Conservation (phyloP, 129 eudicot genomes). For the Flaveria bidentis region DNA sequence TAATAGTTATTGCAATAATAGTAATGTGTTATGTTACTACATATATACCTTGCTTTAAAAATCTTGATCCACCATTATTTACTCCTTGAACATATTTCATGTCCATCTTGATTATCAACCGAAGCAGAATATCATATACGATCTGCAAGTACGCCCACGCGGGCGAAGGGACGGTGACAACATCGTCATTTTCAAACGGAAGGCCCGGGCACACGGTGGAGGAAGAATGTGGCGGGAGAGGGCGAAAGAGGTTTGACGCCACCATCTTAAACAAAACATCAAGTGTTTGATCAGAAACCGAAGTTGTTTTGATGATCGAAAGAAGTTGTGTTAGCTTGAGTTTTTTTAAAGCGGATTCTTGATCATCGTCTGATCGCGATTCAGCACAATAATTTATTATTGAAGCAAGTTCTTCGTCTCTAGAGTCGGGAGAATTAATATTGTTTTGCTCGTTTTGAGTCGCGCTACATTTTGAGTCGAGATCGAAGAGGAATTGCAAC, state of each 20-base stretch:
- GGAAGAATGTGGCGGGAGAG: constrained; percentile 50
- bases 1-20: too few species aligned
- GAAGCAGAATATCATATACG: constrained; percentile 62
- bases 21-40: too few species aligned
- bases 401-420: constrained; percentile 47
- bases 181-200: constrained; percentile 54
- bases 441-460: neutral
- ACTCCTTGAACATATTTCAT: constrained; percentile 27
- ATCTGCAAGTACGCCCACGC: constrained; percentile 67
- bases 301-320: constrained; percentile 50
- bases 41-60: constrained; percentile 13
- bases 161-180: constrained; percentile 41
- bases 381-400: constrained; percentile 51
- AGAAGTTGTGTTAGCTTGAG: constrained; percentile 62
- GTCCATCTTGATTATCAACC: constrained; percentile 39
- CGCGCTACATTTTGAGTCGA: constrained; percentile 36
- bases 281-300: constrained; percentile 39
- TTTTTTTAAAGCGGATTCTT: constrained; percentile 57
- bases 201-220: constrained; percentile 13
- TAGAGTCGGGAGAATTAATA: constrained; percentile 22
- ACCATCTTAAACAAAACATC: constrained; percentile 52
- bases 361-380: constrained; percentile 40
- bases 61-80: constrained; percentile 5
- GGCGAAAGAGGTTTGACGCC: constrained; percentile 62
- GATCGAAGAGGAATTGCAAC: constrained; percentile 52